A percentile compares a stretch with the other conserved stretches of the same genome.
Conservation (phyloP, 2,329 filamentous ascomycete genomes). For the Fusarium compactum region DNA sequence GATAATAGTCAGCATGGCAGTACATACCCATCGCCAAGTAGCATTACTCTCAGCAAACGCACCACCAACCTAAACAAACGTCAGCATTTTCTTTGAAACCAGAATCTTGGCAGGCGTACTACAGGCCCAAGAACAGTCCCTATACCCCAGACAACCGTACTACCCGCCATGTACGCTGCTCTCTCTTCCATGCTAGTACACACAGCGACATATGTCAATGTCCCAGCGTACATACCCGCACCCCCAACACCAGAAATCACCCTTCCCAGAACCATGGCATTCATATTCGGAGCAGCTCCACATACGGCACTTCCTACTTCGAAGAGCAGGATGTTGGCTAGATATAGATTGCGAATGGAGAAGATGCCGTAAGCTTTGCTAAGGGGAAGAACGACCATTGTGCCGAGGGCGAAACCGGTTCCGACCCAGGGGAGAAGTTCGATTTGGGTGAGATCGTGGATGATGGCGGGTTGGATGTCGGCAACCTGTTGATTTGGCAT, state of each 20-base stretch:
- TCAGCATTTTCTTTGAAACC: neutral
- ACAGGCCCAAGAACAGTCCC: neutral
- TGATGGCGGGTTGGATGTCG: neutral
- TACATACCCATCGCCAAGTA: conserved; percentile 55
- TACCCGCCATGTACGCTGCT: neutral
- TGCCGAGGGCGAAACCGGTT: neutral
- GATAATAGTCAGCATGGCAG: fast-evolving
- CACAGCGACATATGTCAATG: neutral
- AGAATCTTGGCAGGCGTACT: neutral
- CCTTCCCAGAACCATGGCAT: neutral
- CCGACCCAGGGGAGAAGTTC: conserved; percentile 6
- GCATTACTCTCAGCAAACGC: conserved; percentile 55
- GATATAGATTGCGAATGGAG: neutral
- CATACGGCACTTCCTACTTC: neutral
- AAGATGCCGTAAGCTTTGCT: neutral
- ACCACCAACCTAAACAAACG: conserved; percentile 52
- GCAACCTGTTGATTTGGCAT: neutral
- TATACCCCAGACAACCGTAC: neutral
- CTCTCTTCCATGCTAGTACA: neutral
- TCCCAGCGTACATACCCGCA: neutral
- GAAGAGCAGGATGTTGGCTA: neutral
- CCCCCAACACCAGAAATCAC: neutral
- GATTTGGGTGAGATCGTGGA: neutral
- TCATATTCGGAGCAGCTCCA: neutral
- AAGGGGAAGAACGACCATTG: neutral